Conservation (phyloP, 495 filamentous ascomycete genomes). For the Neurospora hispaniola region DNA sequence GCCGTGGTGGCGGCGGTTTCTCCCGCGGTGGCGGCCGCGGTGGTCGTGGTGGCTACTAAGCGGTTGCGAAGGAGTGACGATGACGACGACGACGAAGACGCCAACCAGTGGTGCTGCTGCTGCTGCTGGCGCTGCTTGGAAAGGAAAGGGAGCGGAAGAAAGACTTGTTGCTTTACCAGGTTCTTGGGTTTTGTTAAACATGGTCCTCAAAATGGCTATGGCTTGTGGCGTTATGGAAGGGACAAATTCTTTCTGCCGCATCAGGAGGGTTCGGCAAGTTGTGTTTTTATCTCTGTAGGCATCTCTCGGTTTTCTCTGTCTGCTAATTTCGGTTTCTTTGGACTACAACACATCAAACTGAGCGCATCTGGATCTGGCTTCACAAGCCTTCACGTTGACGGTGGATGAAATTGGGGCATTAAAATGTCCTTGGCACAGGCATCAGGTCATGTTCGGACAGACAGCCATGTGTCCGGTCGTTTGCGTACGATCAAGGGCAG, state of each 20-base stretch:
- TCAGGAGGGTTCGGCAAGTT: background rate
- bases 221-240: background rate
- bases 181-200: background rate
- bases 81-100: background rate
- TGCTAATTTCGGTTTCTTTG: background rate
- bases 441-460: background rate
- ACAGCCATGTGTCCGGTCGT: background rate
- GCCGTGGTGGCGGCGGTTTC: constrained; percentile 15
- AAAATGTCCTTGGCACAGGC: background rate
- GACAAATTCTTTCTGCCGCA: background rate
- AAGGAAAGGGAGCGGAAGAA: background rate
- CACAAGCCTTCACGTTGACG: background rate
- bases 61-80: background rate
- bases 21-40: constrained; percentile 13
- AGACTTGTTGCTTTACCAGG: background rate
- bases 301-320: background rate
- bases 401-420: background rate
- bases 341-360: background rate
- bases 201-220: background rate
- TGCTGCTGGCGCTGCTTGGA: background rate
- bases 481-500: background rate
- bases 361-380: background rate
- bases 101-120: background rate
- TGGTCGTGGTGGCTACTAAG: constrained; percentile 9
- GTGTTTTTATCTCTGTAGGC: background rate